Base-by-base conservation (phyloP, 2,329 filamentous ascomycete species). In the Penicillium sp. region DNA sequence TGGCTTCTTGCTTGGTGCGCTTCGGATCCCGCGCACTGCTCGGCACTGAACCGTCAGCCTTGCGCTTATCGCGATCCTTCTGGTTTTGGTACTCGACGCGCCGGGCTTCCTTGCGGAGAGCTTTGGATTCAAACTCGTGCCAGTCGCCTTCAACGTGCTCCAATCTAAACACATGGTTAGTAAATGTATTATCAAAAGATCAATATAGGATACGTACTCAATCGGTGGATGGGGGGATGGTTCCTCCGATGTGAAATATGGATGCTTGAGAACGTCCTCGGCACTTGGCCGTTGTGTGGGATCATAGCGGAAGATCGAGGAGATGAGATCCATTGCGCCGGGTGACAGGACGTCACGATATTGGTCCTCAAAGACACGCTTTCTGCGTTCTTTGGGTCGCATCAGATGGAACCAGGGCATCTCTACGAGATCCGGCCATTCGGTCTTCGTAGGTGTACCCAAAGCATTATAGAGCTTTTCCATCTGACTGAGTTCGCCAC, bases 51-150 rank as follows among this genome's bases (percentile, higher is more conserved):
- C 69, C 65, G 36, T 71, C 73, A 10, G 72, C 74, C 62, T 78
- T 81, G 47, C 79, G 74, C 59, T 80, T 81, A 61, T 81, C 61
- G 5, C 61, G 60, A 18, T 65, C 81, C 60, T 76, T 77, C 54
- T 79, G 76, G 59, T 76, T 76, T 57, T 75, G 72, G 31, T 75
- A 69, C 55, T 78, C 76, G 52, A 68, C 75, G 43, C 77, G 75
- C 49, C 82, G 73, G 16, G 78, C 79, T 72, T 97, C 92, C 64
- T 94, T 94, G 31, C 94, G 83, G 24, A 96, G 81, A 14, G 92
- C 92, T 77, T 99, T 99, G 52, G 91, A 96, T 77, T 99, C 94
- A 67, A 97, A 96, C 71, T 99, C 94, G 70, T 99, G 94, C 94
- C 94, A 99, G 66, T 99, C 94, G 21, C 94, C 94, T 65, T 94